Evolutionary conservation across 2,329 filamentous ascomycete genomes (phyloP), one percentile per base, ranked within the genome.

Genomic region (Aspergillus caelatus): DNA sequence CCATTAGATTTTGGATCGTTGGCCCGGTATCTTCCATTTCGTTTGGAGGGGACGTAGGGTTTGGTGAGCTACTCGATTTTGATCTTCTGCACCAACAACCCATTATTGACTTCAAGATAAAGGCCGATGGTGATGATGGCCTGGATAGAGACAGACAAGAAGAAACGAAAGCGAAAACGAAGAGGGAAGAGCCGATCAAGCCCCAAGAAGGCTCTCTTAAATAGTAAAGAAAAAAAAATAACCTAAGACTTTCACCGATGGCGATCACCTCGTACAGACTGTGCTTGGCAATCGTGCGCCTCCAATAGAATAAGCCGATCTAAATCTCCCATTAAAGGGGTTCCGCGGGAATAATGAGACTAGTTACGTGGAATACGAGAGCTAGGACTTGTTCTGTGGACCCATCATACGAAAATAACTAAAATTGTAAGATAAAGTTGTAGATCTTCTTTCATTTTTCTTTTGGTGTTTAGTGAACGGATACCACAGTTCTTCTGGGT

Each of bases 401-500:
- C 11, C 43, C 43, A 21, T 21, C n/a, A 46, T 1, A n/a, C 39
- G 19, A 41, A 41, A 9, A 41, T n/a, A 2, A 16, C 0, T 14
- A 19, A 41, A 19, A 3, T n/a, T 2, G 16, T 1, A 10, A 19
- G 39, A 41, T 41, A 41, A 41, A 41, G 39, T 10, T n/a, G 16
- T 3, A 41, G 39, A 41, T 41, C 16, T 9, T 10, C 8, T 19
- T n/a, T 41, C 32, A 1, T 34, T 34, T 9, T 10, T 0, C 16
- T 4, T 36, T 41, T 0, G 19, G 7, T 19, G 32, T n/a, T n/a
- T 9, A 0, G 9, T n/a, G 14, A 2, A 14, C 5, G 34, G 5
- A 36, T 6, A 16, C 4, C 6, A 7, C 14, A 12, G 14, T 14
- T 36, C 6, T 16, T 36, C 14, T 36, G 12, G 12, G 34, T 36